Evolutionary conservation across 176 grass and related monocot species (phyloP).

Genomic region (Rhynchospora breviuscula): DNA sequence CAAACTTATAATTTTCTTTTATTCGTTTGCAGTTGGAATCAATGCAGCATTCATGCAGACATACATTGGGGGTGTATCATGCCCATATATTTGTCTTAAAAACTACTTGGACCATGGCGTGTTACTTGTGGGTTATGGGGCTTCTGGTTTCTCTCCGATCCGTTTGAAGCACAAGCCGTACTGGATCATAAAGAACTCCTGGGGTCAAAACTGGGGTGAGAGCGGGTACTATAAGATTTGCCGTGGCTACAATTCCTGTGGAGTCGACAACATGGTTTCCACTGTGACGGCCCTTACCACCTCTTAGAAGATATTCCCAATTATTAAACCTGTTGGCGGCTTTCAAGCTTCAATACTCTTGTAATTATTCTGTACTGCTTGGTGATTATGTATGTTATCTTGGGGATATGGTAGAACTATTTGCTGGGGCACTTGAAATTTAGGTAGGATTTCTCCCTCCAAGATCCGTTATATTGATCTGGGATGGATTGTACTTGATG

Average conservation of each 20-base stretch:
- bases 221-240: conserved; percentile 78
- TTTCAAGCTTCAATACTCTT: not conserved
- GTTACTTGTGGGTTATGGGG: conserved; percentile 71
- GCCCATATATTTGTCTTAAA: conserved; percentile 65
- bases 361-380: not conserved
- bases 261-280: conserved; percentile 78
- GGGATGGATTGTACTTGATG: not conserved
- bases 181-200: conserved; percentile 97
- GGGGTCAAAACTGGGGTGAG: conserved; percentile 81
- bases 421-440: not conserved
- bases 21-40: conserved; percentile 58
- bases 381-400: conserved; percentile 6
- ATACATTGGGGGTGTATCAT: conserved; percentile 77
- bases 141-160: conserved; percentile 50
- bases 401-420: not conserved
- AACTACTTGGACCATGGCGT: conserved; percentile 79
- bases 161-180: conserved; percentile 85
- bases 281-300: conserved; percentile 51
- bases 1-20: conserved; percentile 10
- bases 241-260: conserved; percentile 47
- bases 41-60: conserved; percentile 90
- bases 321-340: not conserved
- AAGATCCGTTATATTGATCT: conserved; percentile 5
- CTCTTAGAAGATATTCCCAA: conserved; percentile 31
- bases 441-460: not conserved